These are phyloP conservation scores for Amphirosellinia nigrospora DNA, from an alignment of 495 filamentous ascomycete species.

Conservation along the genomic window DNA sequence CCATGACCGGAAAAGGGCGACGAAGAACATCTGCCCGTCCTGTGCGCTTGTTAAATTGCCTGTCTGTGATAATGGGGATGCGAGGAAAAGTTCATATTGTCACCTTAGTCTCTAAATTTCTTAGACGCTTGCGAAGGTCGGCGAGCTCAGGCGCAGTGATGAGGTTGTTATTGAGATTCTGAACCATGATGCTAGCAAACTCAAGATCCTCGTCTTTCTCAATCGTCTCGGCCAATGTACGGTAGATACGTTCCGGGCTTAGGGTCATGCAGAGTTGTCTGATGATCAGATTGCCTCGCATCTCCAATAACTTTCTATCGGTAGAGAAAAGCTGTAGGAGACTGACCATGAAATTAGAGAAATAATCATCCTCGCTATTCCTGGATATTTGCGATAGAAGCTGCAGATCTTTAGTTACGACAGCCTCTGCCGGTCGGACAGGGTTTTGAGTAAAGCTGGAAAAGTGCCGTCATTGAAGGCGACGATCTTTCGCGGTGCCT, in stretches of 20 bases:
- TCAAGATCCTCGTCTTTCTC: constrained; percentile 98
- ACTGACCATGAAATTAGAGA: constrained; percentile 97
- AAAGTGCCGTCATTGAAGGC: constrained; percentile 98
- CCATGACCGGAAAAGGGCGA: constrained; percentile 93
- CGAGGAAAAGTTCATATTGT: neutral
- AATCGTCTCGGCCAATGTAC: constrained; percentile 93
- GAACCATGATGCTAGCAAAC: constrained; percentile 99
- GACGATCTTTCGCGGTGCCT: constrained; percentile 90
- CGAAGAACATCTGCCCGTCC: constrained; percentile 95
- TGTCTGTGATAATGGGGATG: constrained; percentile 10
- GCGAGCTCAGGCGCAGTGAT: constrained; percentile 96
- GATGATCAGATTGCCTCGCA: constrained; percentile 93
- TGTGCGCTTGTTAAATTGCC: constrained; percentile 39
- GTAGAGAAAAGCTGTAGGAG: constrained; percentile 94
- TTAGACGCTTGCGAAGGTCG: constrained; percentile 85
- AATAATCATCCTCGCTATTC: constrained; percentile 96
- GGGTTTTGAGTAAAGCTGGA: constrained; percentile 91
- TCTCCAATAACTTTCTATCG: constrained; percentile 88
- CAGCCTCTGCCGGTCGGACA: constrained; percentile 93
- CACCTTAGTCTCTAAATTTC: constrained; percentile 89
- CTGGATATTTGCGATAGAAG: constrained; percentile 94
- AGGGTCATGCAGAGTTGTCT: constrained; percentile 91
- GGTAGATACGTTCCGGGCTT: constrained; percentile 93
- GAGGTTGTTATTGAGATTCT: constrained; percentile 98
- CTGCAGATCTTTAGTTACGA: constrained; percentile 94